A percentile compares a stretch with the other conserved stretches of the same genome.
Evolutionary conservation across 2,329 filamentous ascomycete genomes (phyloP).

Genomic region (Fusarium graminum): DNA sequence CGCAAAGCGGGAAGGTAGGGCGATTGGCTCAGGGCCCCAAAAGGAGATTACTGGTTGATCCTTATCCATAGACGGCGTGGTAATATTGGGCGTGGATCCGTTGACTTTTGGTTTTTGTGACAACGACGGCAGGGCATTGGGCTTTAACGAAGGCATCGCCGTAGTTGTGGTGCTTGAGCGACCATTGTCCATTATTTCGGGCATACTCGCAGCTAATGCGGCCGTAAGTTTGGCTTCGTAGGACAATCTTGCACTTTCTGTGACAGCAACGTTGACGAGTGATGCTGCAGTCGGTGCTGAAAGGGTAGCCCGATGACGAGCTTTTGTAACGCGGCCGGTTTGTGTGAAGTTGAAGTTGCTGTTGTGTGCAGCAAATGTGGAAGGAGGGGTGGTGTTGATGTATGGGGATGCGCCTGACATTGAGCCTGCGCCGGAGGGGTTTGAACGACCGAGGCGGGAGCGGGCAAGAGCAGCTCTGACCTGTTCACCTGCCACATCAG

Average conservation of each 20-base stretch:
- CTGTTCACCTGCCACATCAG: conserved; percentile 40
- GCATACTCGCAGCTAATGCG: conserved; percentile 30
- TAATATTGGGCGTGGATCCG: conserved; percentile 23
- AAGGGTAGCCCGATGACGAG: conserved; percentile 41
- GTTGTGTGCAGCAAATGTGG: background rate
- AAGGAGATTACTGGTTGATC: conserved; percentile 67
- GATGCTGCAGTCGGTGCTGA: conserved; percentile 41
- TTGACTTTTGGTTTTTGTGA: conserved; percentile 23
- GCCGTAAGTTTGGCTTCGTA: conserved; percentile 41
- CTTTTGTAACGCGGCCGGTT: conserved; percentile 48
- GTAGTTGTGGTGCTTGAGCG: conserved; percentile 36
- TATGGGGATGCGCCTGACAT: conserved; percentile 30
- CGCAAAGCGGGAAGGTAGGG: conserved; percentile 70
- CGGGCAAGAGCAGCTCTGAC: conserved; percentile 42
- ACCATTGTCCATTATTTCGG: conserved; percentile 29
- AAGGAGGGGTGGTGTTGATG: conserved; percentile 30
- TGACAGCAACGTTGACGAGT: conserved; percentile 38
- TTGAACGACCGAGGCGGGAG: conserved; percentile 37
- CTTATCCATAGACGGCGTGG: conserved; percentile 51
- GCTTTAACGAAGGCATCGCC: conserved; percentile 36
- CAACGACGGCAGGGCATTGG: conserved; percentile 25
- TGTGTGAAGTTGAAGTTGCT: conserved; percentile 40
- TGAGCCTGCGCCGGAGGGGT: conserved; percentile 36
- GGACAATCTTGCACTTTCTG: conserved; percentile 41
- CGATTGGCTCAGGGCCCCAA: conserved; percentile 68